Percentiles rank a stretch among this genome's conserved stretches.
Evolutionary conservation across 148 eudicot genomes (phyloP).

Genomic region (Nepenthes mirabilis): DNA sequence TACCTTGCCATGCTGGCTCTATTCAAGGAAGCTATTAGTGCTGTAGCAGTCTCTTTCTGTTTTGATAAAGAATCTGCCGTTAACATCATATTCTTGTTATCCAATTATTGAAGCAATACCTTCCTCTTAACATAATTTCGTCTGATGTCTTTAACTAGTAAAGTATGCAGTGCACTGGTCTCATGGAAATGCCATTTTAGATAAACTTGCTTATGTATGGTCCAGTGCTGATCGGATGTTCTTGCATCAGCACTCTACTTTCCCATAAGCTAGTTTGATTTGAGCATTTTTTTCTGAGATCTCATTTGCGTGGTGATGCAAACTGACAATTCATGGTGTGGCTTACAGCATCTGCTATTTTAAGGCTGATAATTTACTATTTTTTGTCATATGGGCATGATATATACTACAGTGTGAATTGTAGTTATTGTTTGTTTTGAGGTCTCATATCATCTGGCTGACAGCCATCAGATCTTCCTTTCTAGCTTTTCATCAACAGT

Average conservation of each 20-base stretch:
- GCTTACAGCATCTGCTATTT: slow-evolving; percentile 8
- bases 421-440: not conserved
- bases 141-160: not conserved
- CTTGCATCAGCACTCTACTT: slow-evolving; percentile 23
- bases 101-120: too few relatives aligned
- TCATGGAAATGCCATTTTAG: too few relatives aligned
- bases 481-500: not conserved
- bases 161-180: not conserved
- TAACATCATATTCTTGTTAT: not conserved
- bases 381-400: too few relatives aligned
- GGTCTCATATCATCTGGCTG: not conserved
- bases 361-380: too few relatives aligned
- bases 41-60: too few relatives aligned
- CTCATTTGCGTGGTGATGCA: slow-evolving; percentile 9
- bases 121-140: too few relatives aligned
- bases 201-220: slow-evolving; percentile 16
- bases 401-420: not conserved
- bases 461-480: not conserved
- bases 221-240: slow-evolving; percentile 24
- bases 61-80: not conserved
- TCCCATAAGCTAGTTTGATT: slow-evolving; percentile 20
- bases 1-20: too few relatives aligned
- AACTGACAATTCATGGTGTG: slow-evolving; percentile 4
- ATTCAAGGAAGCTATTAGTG: too few relatives aligned
- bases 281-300: slow-evolving; percentile 7